phyloP scores from a whole-genome alignment of 495 filamentous ascomycete species.

The Penicillium herquei region DNA sequence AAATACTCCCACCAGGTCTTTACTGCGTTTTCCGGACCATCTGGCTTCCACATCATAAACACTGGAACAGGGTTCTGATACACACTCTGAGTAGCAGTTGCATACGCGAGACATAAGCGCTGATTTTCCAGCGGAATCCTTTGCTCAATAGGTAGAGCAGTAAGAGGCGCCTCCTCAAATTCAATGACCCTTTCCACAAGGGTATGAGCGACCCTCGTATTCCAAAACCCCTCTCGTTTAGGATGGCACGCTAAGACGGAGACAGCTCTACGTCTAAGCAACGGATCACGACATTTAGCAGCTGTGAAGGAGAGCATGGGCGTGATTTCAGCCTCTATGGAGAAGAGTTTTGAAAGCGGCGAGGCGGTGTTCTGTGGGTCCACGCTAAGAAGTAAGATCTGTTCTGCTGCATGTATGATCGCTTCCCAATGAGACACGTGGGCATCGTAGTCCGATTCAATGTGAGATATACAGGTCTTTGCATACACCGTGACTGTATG shows the following conservation, averaged over 20 bases:
- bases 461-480: constrained; percentile 1
- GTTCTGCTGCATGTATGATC: constrained; percentile 11
- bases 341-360: constrained; percentile 5
- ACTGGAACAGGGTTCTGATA: background rate
- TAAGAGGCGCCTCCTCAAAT: constrained; percentile 16
- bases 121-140: constrained; percentile 8
- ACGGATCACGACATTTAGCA: constrained; percentile 18
- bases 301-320: constrained; percentile 18
- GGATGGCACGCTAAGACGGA: constrained; percentile 4
- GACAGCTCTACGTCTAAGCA: constrained; percentile 20
- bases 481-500: constrained; percentile 14
- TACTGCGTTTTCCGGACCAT: constrained; percentile 1
- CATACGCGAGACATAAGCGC: background rate
- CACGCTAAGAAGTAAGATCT: constrained; percentile 1
- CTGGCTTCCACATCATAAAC: constrained; percentile 4
- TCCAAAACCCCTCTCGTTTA: constrained; percentile 18
- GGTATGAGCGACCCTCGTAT: background rate
- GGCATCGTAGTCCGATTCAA: constrained; percentile 16
- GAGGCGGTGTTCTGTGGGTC: background rate
- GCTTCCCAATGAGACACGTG: constrained; percentile 11
- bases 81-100: background rate
- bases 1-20: constrained; percentile 2
- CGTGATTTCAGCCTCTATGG: constrained; percentile 19
- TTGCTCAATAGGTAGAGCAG: constrained; percentile 9
- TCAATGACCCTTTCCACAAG: constrained; percentile 14